Base-by-base conservation (phyloP, 345 rosid species). In the Acer campestre region DNA sequence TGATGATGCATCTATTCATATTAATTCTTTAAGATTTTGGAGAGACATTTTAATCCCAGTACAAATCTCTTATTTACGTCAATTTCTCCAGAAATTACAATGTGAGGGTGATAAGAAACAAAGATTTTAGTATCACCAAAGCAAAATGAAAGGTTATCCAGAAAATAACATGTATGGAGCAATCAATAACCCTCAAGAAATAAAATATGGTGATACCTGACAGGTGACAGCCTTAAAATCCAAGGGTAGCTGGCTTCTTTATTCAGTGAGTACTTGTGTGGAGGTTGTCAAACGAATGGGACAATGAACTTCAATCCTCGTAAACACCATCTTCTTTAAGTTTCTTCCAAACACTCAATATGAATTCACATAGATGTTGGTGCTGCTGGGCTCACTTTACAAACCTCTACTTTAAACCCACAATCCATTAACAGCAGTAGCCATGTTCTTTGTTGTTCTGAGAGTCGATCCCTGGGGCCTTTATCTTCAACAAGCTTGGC, bases 401-500 rank as follows among this genome's bases (percentile, higher is more conserved):
- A 95, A 61, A 95, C 88, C 92, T 95, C 99, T 4, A 84, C 82
- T 62, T 75, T 81, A 75, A 95, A 95, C 53, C 99, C 97, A 75
- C 85, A 88, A 77, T 95, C 97, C 93, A 91, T 90, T 68, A 95
- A 80, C 70, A 95, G 84, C 80, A 95, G 70, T 42, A 95, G 80
- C 92, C 99, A 95, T 9, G 99, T 97, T 56, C 89, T 80, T 83
- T 95, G 99, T 81, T 93, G 99, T 77, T 95, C 97, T 2, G 98
- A 95, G 44, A 95, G 96, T 13, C 88, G 84, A 80, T 95, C 99
- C 53, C 62, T 87, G 56, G 92, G 95, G 23, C 98, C 92, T 82
- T 95, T 95, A 0, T 93, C 99, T 89, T 95, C 98, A 8, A 92
- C 98, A 10, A 95, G 94, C 93, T 91, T 95, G 53, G 97, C 99